A percentile compares a stretch with the other conserved stretches of the same genome.
These are phyloP conservation scores for Phytophthora rubi DNA, from an alignment of 352 stramenopile genomes.

Conservation along the genomic window DNA sequence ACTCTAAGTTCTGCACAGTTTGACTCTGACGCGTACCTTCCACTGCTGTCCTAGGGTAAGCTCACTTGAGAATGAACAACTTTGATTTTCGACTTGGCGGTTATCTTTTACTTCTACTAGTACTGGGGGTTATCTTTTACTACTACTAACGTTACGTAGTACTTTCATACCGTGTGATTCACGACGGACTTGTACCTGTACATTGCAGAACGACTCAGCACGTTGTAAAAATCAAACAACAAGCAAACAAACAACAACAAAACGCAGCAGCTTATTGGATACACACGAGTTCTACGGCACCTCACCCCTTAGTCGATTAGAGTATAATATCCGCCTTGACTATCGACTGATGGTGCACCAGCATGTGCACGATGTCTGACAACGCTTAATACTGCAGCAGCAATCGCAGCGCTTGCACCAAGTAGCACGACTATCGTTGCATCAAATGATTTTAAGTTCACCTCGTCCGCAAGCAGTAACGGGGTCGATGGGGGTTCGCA, in stretches of 20 bases:
- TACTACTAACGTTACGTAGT: too few species aligned
- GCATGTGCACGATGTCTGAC: slow-evolving; percentile 35
- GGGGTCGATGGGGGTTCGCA: background rate
- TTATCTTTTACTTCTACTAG: too few species aligned
- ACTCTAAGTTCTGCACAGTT: slow-evolving; percentile 12
- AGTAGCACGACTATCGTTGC: slow-evolving; percentile 31
- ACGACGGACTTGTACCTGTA: too few species aligned
- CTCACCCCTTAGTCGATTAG: background rate
- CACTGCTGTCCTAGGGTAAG: slow-evolving; percentile 46
- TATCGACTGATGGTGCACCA: background rate
- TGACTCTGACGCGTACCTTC: slow-evolving; percentile 53
- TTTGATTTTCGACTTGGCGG: background rate
- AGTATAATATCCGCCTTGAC: background rate
- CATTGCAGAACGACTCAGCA: background rate
- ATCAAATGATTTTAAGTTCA: too few species aligned
- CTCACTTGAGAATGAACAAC: background rate
- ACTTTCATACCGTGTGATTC: too few species aligned
- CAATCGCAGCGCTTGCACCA: slow-evolving; percentile 46
- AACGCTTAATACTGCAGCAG: slow-evolving; percentile 55
- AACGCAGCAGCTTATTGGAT: background rate
- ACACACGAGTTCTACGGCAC: background rate
- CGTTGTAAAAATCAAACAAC: background rate
- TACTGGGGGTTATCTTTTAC: too few species aligned
- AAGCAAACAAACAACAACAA: too few species aligned
- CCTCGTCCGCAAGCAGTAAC: too few species aligned